Evolutionary conservation across 2,329 filamentous ascomycete genomes (phyloP).

Genomic region (Cercospora janseana): DNA sequence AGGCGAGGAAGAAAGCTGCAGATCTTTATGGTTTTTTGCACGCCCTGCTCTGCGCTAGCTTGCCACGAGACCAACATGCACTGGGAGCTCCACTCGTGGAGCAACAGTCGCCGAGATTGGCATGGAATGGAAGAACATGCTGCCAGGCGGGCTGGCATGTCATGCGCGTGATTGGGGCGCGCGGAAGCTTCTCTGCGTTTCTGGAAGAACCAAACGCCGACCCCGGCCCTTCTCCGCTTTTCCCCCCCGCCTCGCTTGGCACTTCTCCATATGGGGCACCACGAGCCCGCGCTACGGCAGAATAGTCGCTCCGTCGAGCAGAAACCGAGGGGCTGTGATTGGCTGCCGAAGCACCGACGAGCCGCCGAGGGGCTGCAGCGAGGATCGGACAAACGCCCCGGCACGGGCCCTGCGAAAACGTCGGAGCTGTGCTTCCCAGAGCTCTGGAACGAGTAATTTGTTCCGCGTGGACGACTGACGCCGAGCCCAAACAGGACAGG

Average conservation of each 20-base stretch:
- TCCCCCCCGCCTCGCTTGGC: not conserved
- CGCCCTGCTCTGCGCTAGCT: conserved; percentile 5
- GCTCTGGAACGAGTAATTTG: conserved; percentile 2
- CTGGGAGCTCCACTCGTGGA: not conserved
- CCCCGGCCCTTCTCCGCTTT: conserved; percentile 1
- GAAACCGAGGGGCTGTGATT: not conserved
- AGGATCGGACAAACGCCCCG: not conserved
- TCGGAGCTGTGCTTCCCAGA: conserved; percentile 3
- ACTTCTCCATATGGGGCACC: conserved; percentile 4
- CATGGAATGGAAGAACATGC: conserved; percentile 12
- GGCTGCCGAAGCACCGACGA: not conserved
- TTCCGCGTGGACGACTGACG: not conserved
- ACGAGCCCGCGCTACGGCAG: not conserved
- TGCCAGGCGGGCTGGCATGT: not conserved
- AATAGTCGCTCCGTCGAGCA: conserved; percentile 3
- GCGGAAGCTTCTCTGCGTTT: no score
- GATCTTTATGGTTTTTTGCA: conserved; percentile 11
- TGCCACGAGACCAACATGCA: conserved; percentile 4
- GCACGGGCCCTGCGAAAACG: not conserved
- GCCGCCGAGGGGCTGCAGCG: not conserved
- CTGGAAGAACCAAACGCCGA: conserved; percentile 12
- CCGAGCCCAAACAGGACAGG: no score
- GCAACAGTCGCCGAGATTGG: conserved; percentile 11
- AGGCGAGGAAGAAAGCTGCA: not conserved
- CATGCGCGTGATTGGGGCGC: not conserved